These are phyloP conservation scores for Barnettozyma sp. DNA, from an alignment of 805 yeast genomes.

Conservation along the genomic window DNA sequence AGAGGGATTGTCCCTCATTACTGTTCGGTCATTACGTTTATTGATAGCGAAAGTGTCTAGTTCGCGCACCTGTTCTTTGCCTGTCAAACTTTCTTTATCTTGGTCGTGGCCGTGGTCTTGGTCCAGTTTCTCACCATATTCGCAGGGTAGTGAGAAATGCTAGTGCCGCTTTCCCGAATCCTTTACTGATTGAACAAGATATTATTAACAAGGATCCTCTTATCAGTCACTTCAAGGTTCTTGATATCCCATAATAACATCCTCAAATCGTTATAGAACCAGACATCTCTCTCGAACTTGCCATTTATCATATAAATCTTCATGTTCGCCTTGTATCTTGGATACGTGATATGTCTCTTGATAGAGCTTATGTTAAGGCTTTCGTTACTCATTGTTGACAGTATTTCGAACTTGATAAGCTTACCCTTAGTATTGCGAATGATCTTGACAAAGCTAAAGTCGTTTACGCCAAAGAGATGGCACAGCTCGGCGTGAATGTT, in stretches of 20 bases:
- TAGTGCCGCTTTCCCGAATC: neutral
- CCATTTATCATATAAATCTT: constrained; percentile 29
- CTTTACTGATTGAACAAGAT: constrained; percentile 13
- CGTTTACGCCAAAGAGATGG: constrained; percentile 12
- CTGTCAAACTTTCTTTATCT: no score
- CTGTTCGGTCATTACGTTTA: no score
- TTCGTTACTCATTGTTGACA: constrained; percentile 11
- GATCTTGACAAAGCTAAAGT: constrained; percentile 31
- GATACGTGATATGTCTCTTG: constrained; percentile 34
- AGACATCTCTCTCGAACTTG: constrained; percentile 20
- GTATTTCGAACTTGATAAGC: constrained; percentile 32
- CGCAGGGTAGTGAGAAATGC: neutral
- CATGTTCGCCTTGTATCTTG: constrained; percentile 40
- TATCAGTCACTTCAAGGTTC: constrained; percentile 14
- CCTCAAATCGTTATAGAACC: constrained; percentile 26
- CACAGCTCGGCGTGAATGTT: constrained; percentile 19
- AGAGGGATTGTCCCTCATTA: constrained; percentile 5
- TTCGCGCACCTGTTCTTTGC: no score
- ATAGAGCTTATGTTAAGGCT: constrained; percentile 23
- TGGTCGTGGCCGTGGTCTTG: no score
- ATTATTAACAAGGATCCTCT: constrained; percentile 22
- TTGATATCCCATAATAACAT: constrained; percentile 26
- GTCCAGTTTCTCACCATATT: no score
- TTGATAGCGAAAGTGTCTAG: no score
- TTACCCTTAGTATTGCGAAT: constrained; percentile 34